phyloP scores from a whole-genome alignment of 208 protist genomes.

The Leishmania tarentolae region DNA sequence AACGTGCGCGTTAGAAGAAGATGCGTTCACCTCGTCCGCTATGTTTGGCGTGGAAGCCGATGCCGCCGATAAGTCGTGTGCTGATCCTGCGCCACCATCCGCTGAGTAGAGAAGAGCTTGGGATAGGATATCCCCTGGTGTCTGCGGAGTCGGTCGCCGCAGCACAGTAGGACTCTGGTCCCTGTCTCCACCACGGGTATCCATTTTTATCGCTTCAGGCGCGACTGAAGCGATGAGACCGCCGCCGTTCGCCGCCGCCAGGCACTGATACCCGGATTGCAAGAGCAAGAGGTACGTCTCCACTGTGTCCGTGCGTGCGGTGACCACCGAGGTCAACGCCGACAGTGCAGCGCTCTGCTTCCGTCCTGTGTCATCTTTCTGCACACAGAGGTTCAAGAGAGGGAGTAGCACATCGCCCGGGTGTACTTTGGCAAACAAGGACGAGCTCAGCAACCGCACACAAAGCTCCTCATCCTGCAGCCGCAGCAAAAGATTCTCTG shows the following conservation, averaged over 20 bases:
- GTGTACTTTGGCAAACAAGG: conserved; percentile 78
- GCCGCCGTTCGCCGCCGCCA: not conserved
- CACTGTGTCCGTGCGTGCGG: conserved; percentile 47
- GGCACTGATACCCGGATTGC: conserved; percentile 19
- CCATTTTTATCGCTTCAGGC: not conserved
- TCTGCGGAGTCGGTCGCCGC: conserved; percentile 24
- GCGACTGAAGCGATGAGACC: not conserved
- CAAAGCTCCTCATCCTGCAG: conserved; percentile 81
- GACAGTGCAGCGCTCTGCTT: conserved; percentile 52
- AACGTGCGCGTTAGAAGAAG: not conserved
- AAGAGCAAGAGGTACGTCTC: conserved; percentile 16
- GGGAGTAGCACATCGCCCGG: conserved; percentile 73
- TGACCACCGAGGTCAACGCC: conserved; percentile 52
- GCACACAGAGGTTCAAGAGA: conserved; percentile 55
- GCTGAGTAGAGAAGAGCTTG: conserved; percentile 47
- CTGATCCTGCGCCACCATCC: not conserved
- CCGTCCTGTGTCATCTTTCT: conserved; percentile 52
- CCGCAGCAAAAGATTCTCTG: conserved; percentile 74
- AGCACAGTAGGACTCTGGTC: not conserved
- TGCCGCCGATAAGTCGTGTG: not conserved
- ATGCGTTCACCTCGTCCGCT: not conserved
- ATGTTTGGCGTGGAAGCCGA: not conserved
- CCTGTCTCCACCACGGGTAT: not conserved
- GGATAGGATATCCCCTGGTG: conserved; percentile 47
- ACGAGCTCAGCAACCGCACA: conserved; percentile 62